These are phyloP conservation scores for Jasminum sambac DNA, from an alignment of 257 asterid species.

Conservation along the genomic window DNA sequence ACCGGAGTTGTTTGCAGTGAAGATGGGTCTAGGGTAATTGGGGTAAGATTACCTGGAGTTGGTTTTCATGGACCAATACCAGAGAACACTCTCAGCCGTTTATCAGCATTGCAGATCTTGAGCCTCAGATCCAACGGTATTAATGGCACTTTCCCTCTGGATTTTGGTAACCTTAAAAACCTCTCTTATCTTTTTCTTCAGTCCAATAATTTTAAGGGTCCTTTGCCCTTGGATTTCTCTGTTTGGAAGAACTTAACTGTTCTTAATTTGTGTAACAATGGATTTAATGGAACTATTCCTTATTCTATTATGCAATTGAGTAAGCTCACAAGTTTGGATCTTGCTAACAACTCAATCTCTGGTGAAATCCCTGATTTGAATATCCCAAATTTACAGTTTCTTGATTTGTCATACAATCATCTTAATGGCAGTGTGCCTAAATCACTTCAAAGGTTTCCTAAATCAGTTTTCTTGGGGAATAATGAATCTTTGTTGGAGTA, in stretches of 20 bases:
- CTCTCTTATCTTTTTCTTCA: conserved; percentile 79
- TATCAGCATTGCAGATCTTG: conserved; percentile 88
- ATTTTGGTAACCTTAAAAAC: conserved; percentile 65
- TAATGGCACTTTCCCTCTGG: conserved; percentile 69
- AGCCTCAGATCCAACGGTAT: conserved; percentile 94
- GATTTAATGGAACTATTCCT: conserved; percentile 68
- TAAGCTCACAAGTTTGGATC: conserved; percentile 60
- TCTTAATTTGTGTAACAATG: conserved; percentile 64
- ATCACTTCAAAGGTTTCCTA: conserved; percentile 79
- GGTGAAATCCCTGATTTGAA: conserved; percentile 67
- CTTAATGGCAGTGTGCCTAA: conserved; percentile 78
- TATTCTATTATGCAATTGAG: conserved; percentile 51
- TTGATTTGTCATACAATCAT: conserved; percentile 69
- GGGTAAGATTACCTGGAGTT: conserved; percentile 74
- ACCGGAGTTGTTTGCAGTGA: conserved; percentile 65
- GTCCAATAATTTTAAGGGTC: conserved; percentile 77
- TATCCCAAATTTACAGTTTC: conserved; percentile 54
- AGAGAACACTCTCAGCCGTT: conserved; percentile 51
- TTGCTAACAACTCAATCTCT: conserved; percentile 65
- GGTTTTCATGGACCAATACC: conserved; percentile 86
- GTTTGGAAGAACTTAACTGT: conserved; percentile 63
- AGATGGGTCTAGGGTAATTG: conserved; percentile 67
- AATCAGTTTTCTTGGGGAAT: conserved; percentile 64
- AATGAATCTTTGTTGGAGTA: conserved; percentile 45
- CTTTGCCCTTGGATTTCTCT: conserved; percentile 71